Percentiles rank a stretch among this genome's conserved stretches.
These are phyloP conservation scores for Phoma sp. DNA, from an alignment of 2,329 filamentous ascomycete genomes.

Conservation along the genomic window DNA sequence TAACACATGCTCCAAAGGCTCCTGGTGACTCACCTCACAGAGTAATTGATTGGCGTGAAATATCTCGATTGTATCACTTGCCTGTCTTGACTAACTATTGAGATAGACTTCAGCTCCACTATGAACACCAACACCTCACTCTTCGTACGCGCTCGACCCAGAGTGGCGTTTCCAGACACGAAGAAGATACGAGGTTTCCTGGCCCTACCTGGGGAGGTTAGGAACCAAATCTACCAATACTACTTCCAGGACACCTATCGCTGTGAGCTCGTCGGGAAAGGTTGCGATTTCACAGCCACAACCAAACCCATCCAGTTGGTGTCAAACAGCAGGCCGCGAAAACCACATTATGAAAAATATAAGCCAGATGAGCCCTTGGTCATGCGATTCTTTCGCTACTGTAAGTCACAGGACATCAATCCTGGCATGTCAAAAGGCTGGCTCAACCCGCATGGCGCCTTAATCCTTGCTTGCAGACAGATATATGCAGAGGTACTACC, in stretches of 20 bases:
- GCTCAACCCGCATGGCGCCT: constrained; percentile 35
- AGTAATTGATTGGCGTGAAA: constrained; percentile 2
- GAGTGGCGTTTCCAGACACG: neutral
- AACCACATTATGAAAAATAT: neutral
- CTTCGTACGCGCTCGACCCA: constrained; percentile 21
- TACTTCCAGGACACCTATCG: constrained; percentile 40
- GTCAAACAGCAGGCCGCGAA: neutral
- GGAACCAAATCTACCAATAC: constrained; percentile 56
- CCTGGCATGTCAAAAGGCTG: constrained; percentile 32
- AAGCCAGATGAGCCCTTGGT: neutral
- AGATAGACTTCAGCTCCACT: constrained; percentile 6
- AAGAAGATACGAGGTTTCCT: constrained; percentile 41
- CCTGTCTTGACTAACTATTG: neutral
- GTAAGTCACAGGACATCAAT: constrained; percentile 29
- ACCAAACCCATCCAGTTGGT: constrained; percentile 23
- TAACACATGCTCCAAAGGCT: neutral
- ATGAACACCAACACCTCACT: constrained; percentile 23
- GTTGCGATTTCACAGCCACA: neutral
- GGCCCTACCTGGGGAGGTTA: constrained; percentile 58
- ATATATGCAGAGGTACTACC: constrained; percentile 34
- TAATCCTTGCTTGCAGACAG: constrained; percentile 41
- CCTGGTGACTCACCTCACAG: neutral
- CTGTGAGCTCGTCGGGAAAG: constrained; percentile 33
- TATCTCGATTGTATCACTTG: neutral
- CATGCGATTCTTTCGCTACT: constrained; percentile 26